Base-by-base conservation (phyloP, 352 stramenopile species). In the Phytopythium mirpurense region DNA sequence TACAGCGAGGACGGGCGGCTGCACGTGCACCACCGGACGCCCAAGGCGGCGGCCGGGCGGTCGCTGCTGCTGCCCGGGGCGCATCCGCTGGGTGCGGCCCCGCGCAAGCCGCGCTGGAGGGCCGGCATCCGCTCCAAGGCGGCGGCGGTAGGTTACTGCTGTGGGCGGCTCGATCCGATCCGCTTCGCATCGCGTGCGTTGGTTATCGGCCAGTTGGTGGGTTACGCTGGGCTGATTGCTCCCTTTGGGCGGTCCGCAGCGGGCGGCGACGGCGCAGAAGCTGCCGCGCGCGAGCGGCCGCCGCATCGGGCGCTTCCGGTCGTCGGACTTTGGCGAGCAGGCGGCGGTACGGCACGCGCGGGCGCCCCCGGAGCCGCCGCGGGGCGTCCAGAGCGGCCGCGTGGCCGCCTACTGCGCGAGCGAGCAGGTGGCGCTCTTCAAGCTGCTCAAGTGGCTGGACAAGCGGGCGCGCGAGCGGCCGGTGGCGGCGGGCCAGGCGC, bases 321-420 rank as follows among this genome's bases (percentile, higher is more conserved):
- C 59, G 21, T 54, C 54, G n/a, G 65, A 78, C 49, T 82, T 70
- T 40, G 66, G 82, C 46, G 67, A 79, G 19, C 68, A 66, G 15
- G n/a, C 80, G 19, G 68, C 62, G 4, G 52, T 57, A 24, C 48
- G 41, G 43, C 64, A 70, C 54, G 54, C 67, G 23, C 67, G 66
- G 45, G n/a, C n/a, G n/a, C n/a, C n/a, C n/a, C 65, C 65, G 29
- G 56, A 65, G 42, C 67, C 66, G 41, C 71, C 70, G 11, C 74
- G 59, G 1, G 63, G 76, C 43, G 53, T 53, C 1, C 60, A 65
- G 27, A 84, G 74, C 52, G 61, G 64, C n/a, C 72, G 79, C 41
- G 70, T 86, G 14, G 72, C 74, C 1, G 70, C 76, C 29, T 90
- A 90, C 50, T 90, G 78, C 56, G 82, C 74, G 29, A 88, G 80